Conservation (phyloP, 108 stramenopile species). For the Hondaea fermentalgiana region DNA sequence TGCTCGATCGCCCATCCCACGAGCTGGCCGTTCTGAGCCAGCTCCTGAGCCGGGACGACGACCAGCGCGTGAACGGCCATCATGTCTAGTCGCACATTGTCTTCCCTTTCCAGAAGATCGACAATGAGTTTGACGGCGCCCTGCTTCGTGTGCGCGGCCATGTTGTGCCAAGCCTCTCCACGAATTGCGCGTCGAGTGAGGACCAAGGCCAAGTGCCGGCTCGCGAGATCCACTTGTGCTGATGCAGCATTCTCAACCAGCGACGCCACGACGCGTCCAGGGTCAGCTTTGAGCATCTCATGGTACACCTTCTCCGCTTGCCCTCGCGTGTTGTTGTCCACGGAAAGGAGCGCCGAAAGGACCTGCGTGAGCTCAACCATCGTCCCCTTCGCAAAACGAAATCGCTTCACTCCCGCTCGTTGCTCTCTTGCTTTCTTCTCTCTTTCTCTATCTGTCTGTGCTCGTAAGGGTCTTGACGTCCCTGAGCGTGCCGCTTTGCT, state of each 20-base stretch:
- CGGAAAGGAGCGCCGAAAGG: neutral
- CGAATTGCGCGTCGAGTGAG: neutral
- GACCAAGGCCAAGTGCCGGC: neutral
- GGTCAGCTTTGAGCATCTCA: neutral
- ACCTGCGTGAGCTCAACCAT: neutral
- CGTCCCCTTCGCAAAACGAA: neutral
- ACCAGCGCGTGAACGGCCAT: conserved; percentile 4
- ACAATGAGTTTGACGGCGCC: neutral
- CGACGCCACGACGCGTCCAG: neutral
- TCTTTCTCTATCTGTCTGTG: too few species aligned
- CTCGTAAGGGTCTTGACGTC: too few species aligned
- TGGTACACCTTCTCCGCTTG: neutral
- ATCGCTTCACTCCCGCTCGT: too few species aligned
- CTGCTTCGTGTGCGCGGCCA: neutral
- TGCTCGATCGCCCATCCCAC: neutral
- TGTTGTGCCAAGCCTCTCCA: neutral
- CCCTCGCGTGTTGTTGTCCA: neutral
- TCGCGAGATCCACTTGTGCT: neutral
- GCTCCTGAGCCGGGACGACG: neutral
- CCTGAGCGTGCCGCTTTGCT: too few species aligned
- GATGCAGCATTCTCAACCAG: neutral
- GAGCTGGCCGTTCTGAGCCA: neutral
- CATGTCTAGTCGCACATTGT: neutral
- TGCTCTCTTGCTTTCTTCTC: too few species aligned
- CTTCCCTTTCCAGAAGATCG: neutral